phyloP scores from a whole-genome alignment of 257 asterid genomes.

The Fraxinus excelsior region DNA sequence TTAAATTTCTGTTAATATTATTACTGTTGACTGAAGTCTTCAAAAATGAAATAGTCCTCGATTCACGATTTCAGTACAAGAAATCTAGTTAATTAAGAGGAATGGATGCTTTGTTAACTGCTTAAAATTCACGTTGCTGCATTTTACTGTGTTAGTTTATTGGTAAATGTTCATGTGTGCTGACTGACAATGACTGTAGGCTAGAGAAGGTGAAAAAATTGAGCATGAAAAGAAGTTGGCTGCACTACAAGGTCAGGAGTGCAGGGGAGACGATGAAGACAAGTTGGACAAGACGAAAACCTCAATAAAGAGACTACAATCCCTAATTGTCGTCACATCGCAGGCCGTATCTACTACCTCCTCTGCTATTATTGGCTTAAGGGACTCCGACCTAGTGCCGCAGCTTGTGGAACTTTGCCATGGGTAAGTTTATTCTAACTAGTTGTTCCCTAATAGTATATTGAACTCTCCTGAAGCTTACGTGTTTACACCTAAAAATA shows the following conservation, averaged over 20 bases:
- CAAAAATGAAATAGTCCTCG: background rate
- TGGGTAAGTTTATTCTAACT: conserved; percentile 54
- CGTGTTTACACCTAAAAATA: background rate
- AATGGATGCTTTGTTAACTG: background rate
- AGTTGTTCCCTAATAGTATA: background rate
- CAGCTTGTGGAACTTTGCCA: conserved; percentile 98
- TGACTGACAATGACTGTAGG: conserved; percentile 42
- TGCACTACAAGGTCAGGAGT: conserved; percentile 83
- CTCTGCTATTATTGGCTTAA: conserved; percentile 66
- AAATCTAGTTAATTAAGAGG: background rate
- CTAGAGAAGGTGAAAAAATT: conserved; percentile 91
- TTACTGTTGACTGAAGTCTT: background rate
- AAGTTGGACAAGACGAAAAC: conserved; percentile 98
- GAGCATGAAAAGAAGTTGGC: conserved; percentile 88
- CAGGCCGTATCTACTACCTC: conserved; percentile 94
- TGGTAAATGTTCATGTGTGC: conserved; percentile 19
- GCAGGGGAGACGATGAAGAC: conserved; percentile 65
- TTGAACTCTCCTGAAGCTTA: background rate
- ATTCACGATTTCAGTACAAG: background rate
- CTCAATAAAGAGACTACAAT: conserved; percentile 78
- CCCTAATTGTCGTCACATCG: conserved; percentile 85
- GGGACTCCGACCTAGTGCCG: conserved; percentile 92
- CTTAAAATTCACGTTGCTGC: background rate
- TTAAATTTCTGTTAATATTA: background rate
- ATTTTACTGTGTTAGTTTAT: background rate